Conservation (phyloP, 106 monocot genomes). For the Alisma plantagoaquatica region DNA sequence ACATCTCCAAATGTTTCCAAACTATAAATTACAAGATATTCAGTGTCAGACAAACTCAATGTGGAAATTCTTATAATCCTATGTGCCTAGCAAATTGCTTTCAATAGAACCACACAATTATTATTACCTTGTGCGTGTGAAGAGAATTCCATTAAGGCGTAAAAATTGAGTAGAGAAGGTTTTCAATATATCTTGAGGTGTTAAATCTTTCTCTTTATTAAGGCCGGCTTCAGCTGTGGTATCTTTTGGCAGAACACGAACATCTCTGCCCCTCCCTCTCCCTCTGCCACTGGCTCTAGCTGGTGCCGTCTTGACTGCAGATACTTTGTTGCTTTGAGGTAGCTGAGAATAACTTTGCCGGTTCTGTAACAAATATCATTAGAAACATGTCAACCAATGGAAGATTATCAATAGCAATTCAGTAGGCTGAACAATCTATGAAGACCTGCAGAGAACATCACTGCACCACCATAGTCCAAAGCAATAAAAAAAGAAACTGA, state of each 20-base stretch:
- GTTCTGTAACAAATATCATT: conserved; percentile 64
- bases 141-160: conserved; percentile 88
- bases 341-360: conserved; percentile 67
- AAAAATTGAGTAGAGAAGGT: conserved; percentile 74
- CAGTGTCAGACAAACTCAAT: neutral
- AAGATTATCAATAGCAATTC: neutral
- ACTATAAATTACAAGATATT: conserved; percentile 4
- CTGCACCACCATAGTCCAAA: neutral
- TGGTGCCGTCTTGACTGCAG: conserved; percentile 25
- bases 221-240: conserved; percentile 17
- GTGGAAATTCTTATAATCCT: neutral
- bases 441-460: no score
- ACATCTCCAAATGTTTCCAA: conserved; percentile 92
- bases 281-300: conserved; percentile 40
- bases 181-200: conserved; percentile 41
- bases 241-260: conserved; percentile 39
- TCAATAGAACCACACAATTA: neutral
- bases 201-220: conserved; percentile 31
- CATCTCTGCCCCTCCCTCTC: conserved; percentile 48
- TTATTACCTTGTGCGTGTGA: conserved; percentile 80
- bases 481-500: neutral
- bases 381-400: neutral
- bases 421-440: no score
- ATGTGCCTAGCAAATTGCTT: no score
- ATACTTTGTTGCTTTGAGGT: conserved; percentile 26